A percentile compares a stretch with the other conserved stretches of the same genome.
Evolutionary conservation across 306 rosid species (phyloP).

Genomic region (Quercus dentata): DNA sequence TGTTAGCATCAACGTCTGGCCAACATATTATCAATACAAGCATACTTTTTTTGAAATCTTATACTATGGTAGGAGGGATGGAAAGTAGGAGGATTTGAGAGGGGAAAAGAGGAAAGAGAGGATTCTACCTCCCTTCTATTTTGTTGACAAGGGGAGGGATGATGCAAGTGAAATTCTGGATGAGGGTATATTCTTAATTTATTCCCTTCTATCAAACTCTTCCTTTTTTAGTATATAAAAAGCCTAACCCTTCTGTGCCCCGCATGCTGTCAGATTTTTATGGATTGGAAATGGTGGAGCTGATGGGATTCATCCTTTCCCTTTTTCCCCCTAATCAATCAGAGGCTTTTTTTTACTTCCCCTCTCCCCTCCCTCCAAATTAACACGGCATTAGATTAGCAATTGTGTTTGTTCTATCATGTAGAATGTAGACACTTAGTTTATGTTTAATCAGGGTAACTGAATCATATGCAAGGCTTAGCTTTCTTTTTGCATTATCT

Average conservation of each 20-base stretch:
- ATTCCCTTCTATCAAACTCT: neutral
- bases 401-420: neutral
- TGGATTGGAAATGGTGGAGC: neutral
- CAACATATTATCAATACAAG: neutral
- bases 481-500: conserved; percentile 10
- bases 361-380: neutral
- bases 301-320: neutral
- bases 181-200: neutral
- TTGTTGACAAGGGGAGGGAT: neutral
- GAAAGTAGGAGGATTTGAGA: neutral
- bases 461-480: neutral
- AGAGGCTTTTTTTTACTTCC: neutral
- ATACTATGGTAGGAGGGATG: neutral
- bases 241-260: neutral
- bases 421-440: neutral
- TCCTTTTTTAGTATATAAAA: neutral
- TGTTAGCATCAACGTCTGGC: neutral
- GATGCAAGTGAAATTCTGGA: neutral
- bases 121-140: neutral
- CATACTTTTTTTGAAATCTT: neutral
- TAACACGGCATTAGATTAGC: neutral
- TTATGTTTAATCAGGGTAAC: neutral
- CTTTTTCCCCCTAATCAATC: neutral
- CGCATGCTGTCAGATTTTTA: neutral
- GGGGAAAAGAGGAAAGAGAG: neutral